These are phyloP conservation scores for Pseudomassariella vexata DNA, from an alignment of 2,329 filamentous ascomycete species.

Conservation along the genomic window DNA sequence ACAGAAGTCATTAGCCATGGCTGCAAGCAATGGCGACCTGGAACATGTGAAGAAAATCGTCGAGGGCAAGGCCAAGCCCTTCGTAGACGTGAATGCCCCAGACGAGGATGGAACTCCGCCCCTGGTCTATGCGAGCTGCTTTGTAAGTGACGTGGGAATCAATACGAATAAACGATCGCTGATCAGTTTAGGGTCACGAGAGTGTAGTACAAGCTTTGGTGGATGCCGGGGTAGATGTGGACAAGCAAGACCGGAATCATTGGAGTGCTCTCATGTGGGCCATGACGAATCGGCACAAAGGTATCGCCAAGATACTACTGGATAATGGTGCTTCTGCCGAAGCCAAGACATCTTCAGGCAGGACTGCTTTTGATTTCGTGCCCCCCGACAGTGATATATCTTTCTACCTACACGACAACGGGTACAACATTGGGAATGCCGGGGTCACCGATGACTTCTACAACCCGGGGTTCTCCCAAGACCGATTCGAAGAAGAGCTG, in stretches of 20 bases:
- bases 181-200: slow-evolving; percentile 65
- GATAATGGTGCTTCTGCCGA: slow-evolving; percentile 95
- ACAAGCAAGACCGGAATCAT: slow-evolving; percentile 90
- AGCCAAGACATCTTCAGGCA: slow-evolving; percentile 87
- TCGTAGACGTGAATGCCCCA: slow-evolving; percentile 77
- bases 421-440: slow-evolving; percentile 79
- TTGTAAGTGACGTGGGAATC: slow-evolving; percentile 51
- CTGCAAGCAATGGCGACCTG: slow-evolving; percentile 91
- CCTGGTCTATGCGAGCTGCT: slow-evolving; percentile 95
- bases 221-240: slow-evolving; percentile 79
- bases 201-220: slow-evolving; percentile 79
- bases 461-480: slow-evolving; percentile 82
- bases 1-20: slow-evolving; percentile 88
- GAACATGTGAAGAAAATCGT: slow-evolving; percentile 74
- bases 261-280: slow-evolving; percentile 99
- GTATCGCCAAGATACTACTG: slow-evolving; percentile 85
- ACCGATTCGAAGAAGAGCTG: slow-evolving; percentile 94
- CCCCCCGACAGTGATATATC: slow-evolving; percentile 95
- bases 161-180: slow-evolving; percentile 10
- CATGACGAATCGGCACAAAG: slow-evolving; percentile 97
- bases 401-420: slow-evolving; percentile 89
- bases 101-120: slow-evolving; percentile 97
- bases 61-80: slow-evolving; percentile 64
- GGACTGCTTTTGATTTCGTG: slow-evolving; percentile 93
- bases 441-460: slow-evolving; percentile 89